Base-by-base conservation (phyloP, 495 filamentous ascomycete genomes). In the Aspergillus sparsus region DNA sequence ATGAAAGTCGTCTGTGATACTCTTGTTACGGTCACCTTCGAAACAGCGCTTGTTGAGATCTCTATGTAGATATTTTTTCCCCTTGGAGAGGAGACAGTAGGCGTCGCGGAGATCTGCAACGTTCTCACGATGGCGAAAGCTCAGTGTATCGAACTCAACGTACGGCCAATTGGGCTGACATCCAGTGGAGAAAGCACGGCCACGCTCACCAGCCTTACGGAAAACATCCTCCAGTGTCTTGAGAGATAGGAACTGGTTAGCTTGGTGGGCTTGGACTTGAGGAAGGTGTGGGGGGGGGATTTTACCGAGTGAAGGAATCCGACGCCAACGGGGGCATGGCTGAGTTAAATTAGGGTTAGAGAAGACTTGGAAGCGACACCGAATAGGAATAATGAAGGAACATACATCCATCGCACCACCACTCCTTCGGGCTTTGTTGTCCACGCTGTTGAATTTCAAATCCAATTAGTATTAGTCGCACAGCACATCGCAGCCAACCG, bases 351-450 rank as follows among this genome's bases (percentile, higher is more conserved):
- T 18, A 21, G 15, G 44, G 15, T 47, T 15, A 8, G 6, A 47
- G 10, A 21, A 21, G 9, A 8, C 6, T 21, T 18, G 16, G 16
- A 47, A 18, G 12, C 15, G n/a, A 41, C 10, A 41, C 10, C 10
- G 37, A 41, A 41, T 5, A 41, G 6, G n/a, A 41, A 41, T 10
- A 41, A n/a, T 11, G 37, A n/a, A n/a, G 37, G 7, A 11, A 21
- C 44, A 7, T 47, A 47, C 44, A 47, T 21, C 44, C 44, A 47
- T 47, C 44, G 44, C 16, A 47, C 44, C 6, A 47, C 44, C 0
- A 47, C 44, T 18, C 44, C 44, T 7, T 47, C 44, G n/a, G 44
- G 44, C n/a, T 47, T 47, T 18, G 44, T 47, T 10, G 44, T 47
- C 44, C 44, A 47, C 15, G 44, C 44, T 47, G 21, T 27, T 1